Percentiles rank a stretch among this genome's conserved stretches.
phyloP scores from a whole-genome alignment of 371 early-diverging fungal genomes.

The Apophysomyces variabilis region DNA sequence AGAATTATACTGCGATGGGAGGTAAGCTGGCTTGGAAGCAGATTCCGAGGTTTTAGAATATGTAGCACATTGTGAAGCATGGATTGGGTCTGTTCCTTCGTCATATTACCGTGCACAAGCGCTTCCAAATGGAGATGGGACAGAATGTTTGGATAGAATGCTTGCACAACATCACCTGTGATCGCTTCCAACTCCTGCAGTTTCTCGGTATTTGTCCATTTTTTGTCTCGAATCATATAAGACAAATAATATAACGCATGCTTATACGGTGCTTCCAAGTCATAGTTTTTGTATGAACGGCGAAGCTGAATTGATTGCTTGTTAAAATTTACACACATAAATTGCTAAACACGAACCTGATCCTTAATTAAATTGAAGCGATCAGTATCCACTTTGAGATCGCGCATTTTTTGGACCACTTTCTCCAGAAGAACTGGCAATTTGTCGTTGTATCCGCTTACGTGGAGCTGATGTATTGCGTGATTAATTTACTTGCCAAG shows the following conservation, averaged over 20 bases:
- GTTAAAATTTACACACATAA: too few species aligned
- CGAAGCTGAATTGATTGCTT: conserved; percentile 38
- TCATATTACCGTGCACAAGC: conserved; percentile 85
- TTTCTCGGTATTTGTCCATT: conserved; percentile 88
- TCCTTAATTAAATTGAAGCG: conserved; percentile 82
- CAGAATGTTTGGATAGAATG: conserved; percentile 73
- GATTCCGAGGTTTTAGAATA: conserved; percentile 59
- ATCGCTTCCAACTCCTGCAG: conserved; percentile 60
- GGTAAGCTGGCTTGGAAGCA: conserved; percentile 65
- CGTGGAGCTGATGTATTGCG: conserved; percentile 42
- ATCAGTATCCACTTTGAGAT: conserved; percentile 64
- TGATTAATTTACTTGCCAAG: neutral
- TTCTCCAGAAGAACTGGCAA: conserved; percentile 70
- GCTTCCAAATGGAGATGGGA: conserved; percentile 75
- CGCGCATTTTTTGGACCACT: conserved; percentile 72
- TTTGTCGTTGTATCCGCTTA: conserved; percentile 90
- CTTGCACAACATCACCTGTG: conserved; percentile 72
- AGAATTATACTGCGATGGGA: conserved; percentile 71
- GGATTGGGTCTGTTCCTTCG: conserved; percentile 64
- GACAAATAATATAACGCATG: conserved; percentile 81
- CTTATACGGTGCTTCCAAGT: conserved; percentile 73
- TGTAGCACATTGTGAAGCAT: conserved; percentile 60
- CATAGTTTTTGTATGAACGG: conserved; percentile 73
- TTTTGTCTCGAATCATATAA: conserved; percentile 75
- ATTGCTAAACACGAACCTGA: conserved; percentile 27